Percentiles rank a stretch among this genome's conserved stretches.
Conservation (phyloP, 306 rosid genomes). For the Medicago arabica region DNA sequence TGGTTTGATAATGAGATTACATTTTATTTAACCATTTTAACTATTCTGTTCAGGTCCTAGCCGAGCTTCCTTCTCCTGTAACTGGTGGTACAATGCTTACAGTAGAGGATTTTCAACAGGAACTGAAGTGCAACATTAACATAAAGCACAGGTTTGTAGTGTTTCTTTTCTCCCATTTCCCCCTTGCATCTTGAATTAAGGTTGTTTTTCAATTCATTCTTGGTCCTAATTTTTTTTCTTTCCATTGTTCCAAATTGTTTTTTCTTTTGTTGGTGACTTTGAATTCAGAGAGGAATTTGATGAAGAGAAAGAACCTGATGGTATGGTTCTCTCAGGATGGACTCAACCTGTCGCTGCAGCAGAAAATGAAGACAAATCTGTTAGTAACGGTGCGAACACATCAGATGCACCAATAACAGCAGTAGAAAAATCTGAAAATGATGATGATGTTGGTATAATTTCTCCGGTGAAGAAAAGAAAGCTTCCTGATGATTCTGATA, state of each 20-base stretch:
- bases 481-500: slow-evolving; percentile 44
- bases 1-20: slow-evolving; percentile 12
- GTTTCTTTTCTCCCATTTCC: background rate
- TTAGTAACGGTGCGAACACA: slow-evolving; percentile 64
- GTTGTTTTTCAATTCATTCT: background rate
- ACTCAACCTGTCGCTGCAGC: slow-evolving; percentile 58
- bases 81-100: slow-evolving; percentile 80
- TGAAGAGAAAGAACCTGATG: slow-evolving; percentile 98
- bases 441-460: slow-evolving; percentile 49
- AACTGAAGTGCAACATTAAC: slow-evolving; percentile 78
- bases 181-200: slow-evolving; percentile 10
- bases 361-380: slow-evolving; percentile 60
- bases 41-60: slow-evolving; percentile 61
- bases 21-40: slow-evolving; percentile 31
- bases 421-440: slow-evolving; percentile 44
- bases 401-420: slow-evolving; percentile 45
- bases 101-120: slow-evolving; percentile 89
- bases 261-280: slow-evolving; percentile 23
- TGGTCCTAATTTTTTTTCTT: background rate
- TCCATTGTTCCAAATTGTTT: background rate
- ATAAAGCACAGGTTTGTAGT: slow-evolving; percentile 81
- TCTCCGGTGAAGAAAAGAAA: slow-evolving; percentile 65
- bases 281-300: slow-evolving; percentile 85
- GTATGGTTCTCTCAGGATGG: slow-evolving; percentile 94
- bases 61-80: slow-evolving; percentile 86